Base-by-base conservation (phyloP, 208 protist genomes). In the Zelonia costaricensis region DNA sequence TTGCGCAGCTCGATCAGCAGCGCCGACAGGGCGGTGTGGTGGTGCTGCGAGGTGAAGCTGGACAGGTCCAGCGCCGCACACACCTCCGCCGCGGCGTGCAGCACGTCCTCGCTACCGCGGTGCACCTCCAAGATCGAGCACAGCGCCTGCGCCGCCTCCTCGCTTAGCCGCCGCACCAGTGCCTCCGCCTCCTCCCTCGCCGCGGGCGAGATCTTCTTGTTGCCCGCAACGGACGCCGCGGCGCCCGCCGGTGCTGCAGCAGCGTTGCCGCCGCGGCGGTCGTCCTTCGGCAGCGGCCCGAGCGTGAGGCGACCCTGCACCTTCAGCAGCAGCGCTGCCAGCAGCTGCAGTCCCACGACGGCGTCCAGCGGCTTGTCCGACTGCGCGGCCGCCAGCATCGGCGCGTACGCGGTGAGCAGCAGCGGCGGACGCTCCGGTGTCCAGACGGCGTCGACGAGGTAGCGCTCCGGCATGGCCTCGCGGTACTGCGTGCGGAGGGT, bases 391-490 rank as follows among this genome's bases (percentile, higher is more conserved):
- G 67, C 60, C 25, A 93, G 56, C 13, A 94, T 68, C 20, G 79
- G 76, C 42, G 74, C 38, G 48, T 91, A 92, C 42, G 73, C 63
- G 2, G 65, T 76, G 31, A 93, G 69, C 55, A 96, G 44, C 47
- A 76, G 63, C 18, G 84, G 83, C 13, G 81, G 71, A 10, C 82
- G 70, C 46, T 86, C 76, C 48, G 82, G 56, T 16, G 57, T 82
- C 80, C 81, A 96, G 5, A 96, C 51, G n/a, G 91, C 85, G 57
- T 94, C 87, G 53, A 96, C 77, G 27, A 96, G 48, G 70, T 96
- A 96, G 39, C 74, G 76, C 75, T 96, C 87, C 12, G 91, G 85
- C 79, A 87, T 84, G 35, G 74, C 49, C 72, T 96, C 87, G 8
- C 60, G 58, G 69, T 92, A 88, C 56, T 90, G 77, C 30, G 69